phyloP scores from a whole-genome alignment of 352 stramenopile genomes.

The Phytophthora syringae region DNA sequence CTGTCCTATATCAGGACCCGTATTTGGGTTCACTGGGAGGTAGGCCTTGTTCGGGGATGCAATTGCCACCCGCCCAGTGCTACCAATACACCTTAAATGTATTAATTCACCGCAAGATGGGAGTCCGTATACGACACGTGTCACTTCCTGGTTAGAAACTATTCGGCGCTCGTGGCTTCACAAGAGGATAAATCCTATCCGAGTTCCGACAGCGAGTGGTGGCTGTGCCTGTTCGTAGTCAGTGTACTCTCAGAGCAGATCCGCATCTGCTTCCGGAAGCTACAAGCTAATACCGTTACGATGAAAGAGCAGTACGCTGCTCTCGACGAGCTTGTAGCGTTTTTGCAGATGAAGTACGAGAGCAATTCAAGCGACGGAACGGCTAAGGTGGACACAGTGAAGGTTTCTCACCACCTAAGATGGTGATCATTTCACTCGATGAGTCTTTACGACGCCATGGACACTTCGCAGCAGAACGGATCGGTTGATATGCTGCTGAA shows the following conservation, averaged over 20 bases:
- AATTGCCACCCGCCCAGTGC: too few species aligned
- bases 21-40: too few species aligned
- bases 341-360: slow-evolving; percentile 6
- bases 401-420: neutral
- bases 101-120: too few species aligned
- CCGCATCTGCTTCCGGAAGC: neutral
- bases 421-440: neutral
- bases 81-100: too few species aligned
- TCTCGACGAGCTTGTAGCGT: neutral
- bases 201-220: slow-evolving; percentile 1
- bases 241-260: neutral
- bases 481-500: too few species aligned
- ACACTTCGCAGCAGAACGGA: neutral
- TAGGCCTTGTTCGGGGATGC: too few species aligned
- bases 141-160: slow-evolving; percentile 12
- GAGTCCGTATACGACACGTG: slow-evolving; percentile 16
- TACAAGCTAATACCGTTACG: slow-evolving; percentile 2
- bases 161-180: neutral
- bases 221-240: slow-evolving; percentile 7
- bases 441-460: neutral
- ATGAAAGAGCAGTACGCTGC: neutral
- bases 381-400: neutral
- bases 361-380: neutral
- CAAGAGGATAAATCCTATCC: neutral
- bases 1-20: too few species aligned